These are phyloP conservation scores for Pythium sukuiense DNA, from an alignment of 352 stramenopile species.

Conservation along the genomic window DNA sequence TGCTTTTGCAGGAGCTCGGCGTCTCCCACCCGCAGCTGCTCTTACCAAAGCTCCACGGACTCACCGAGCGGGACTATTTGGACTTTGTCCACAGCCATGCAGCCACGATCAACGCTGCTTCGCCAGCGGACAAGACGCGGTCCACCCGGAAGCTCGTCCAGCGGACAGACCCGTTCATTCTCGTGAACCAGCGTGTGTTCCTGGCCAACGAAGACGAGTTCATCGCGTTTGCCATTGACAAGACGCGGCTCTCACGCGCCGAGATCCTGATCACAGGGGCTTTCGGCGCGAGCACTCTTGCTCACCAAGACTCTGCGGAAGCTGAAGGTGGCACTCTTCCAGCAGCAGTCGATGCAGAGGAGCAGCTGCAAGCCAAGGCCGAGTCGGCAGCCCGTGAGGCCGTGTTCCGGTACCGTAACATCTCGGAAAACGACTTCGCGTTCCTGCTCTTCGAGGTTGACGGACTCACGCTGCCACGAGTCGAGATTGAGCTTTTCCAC, in stretches of 20 bases:
- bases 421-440: constrained; percentile 54
- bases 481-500: constrained; percentile 74
- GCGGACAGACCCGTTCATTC: constrained; percentile 44
- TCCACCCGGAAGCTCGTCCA: constrained; percentile 24
- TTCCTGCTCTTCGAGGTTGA: constrained; percentile 68
- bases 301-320: neutral
- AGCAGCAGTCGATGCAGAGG: constrained; percentile 46
- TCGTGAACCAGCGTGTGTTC: constrained; percentile 51
- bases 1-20: constrained; percentile 63
- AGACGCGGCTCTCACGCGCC: constrained; percentile 47
- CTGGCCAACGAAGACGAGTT: constrained; percentile 59
- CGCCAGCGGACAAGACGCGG: constrained; percentile 25
- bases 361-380: constrained; percentile 45
- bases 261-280: constrained; percentile 58
- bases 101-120: constrained; percentile 34
- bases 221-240: constrained; percentile 49
- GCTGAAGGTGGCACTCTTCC: constrained; percentile 18
- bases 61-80: constrained; percentile 60
- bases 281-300: constrained; percentile 34
- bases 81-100: constrained; percentile 34
- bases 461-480: constrained; percentile 49
- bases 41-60: constrained; percentile 45
- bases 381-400: constrained; percentile 46
- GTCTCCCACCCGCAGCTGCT: constrained; percentile 47
- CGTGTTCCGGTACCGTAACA: constrained; percentile 41